These are phyloP conservation scores for Musa balbisiana DNA, from an alignment of 202 grass and related monocot genomes.

Conservation along the genomic window DNA sequence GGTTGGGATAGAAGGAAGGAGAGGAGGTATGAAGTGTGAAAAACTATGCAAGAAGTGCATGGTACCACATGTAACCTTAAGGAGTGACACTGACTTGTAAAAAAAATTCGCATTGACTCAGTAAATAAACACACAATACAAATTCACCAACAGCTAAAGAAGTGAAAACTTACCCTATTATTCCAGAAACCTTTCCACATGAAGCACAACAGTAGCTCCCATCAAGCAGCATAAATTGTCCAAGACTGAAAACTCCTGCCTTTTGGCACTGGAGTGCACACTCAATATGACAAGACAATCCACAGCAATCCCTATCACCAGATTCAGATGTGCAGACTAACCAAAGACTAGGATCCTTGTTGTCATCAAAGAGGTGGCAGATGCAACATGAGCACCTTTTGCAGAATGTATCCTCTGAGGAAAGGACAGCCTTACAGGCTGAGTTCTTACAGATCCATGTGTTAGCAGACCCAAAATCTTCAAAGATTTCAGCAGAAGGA, in stretches of 20 bases:
- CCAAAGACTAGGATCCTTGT: slow-evolving; percentile 98
- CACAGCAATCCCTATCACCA: slow-evolving; percentile 67
- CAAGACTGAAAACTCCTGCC: slow-evolving; percentile 68
- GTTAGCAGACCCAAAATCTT: slow-evolving; percentile 29
- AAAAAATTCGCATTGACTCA: no score
- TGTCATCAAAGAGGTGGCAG: slow-evolving; percentile 97
- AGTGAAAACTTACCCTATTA: slow-evolving; percentile 59
- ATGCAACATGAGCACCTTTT: slow-evolving; percentile 98
- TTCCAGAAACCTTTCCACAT: slow-evolving; percentile 89
- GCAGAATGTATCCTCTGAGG: slow-evolving; percentile 76
- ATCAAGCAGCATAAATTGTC: slow-evolving; percentile 69
- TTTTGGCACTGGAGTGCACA: slow-evolving; percentile 65
- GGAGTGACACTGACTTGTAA: no score
- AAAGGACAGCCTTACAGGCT: slow-evolving; percentile 80
- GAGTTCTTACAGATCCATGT: slow-evolving; percentile 97
- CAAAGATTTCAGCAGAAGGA: slow-evolving; percentile 17
- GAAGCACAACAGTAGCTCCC: slow-evolving; percentile 90
- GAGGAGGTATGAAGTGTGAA: no score
- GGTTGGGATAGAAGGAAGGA: no score
- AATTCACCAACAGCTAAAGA: neutral
- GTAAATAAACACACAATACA: neutral
- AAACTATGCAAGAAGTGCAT: no score
- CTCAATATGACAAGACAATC: slow-evolving; percentile 94
- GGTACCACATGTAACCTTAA: no score
- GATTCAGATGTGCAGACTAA: slow-evolving; percentile 84